A percentile compares a stretch with the other conserved stretches of the same genome.
These are phyloP conservation scores for Metschnikowia kofuensis DNA, from an alignment of 805 yeast species.

Conservation along the genomic window DNA sequence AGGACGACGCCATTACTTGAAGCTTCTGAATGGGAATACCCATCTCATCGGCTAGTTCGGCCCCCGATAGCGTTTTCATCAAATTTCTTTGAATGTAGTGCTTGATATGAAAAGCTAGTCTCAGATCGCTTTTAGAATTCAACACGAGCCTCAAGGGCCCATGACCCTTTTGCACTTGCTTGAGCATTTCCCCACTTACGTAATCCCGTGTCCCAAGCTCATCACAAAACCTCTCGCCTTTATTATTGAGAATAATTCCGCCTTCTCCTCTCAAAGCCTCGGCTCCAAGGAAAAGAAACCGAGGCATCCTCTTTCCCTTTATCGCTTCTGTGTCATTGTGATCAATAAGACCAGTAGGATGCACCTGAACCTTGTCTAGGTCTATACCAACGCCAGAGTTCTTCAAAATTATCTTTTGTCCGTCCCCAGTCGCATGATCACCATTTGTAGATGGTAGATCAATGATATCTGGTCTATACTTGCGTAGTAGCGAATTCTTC, in stretches of 20 bases:
- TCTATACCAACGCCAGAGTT: conserved; percentile 57
- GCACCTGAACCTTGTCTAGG: conserved; percentile 64
- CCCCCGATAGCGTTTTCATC: conserved; percentile 46
- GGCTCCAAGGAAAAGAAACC: conserved; percentile 60
- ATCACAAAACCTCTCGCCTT: conserved; percentile 57
- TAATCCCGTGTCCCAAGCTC: conserved; percentile 60
- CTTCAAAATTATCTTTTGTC: conserved; percentile 52
- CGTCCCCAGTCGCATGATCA: conserved; percentile 61
- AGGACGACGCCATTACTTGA: conserved; percentile 32
- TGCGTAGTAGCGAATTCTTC: conserved; percentile 48
- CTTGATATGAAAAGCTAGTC: conserved; percentile 49
- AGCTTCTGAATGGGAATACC: conserved; percentile 31
- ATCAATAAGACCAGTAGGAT: conserved; percentile 64
- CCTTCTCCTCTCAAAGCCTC: conserved; percentile 68
- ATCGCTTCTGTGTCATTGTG: conserved; percentile 43
- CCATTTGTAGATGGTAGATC: conserved; percentile 61
- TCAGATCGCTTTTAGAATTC: conserved; percentile 43
- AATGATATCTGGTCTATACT: conserved; percentile 57
- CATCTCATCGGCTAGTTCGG: conserved; percentile 42
- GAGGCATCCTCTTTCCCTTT: conserved; percentile 36
- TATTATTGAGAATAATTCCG: conserved; percentile 51
- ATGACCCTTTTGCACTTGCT: conserved; percentile 34
- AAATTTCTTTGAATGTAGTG: conserved; percentile 56
- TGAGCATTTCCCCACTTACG: conserved; percentile 56
- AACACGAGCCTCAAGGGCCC: conserved; percentile 52